A percentile compares a stretch with the other conserved stretches of the same genome.
phyloP scores from a whole-genome alignment of 257 asterid genomes.

The Solanum tacnaense region DNA sequence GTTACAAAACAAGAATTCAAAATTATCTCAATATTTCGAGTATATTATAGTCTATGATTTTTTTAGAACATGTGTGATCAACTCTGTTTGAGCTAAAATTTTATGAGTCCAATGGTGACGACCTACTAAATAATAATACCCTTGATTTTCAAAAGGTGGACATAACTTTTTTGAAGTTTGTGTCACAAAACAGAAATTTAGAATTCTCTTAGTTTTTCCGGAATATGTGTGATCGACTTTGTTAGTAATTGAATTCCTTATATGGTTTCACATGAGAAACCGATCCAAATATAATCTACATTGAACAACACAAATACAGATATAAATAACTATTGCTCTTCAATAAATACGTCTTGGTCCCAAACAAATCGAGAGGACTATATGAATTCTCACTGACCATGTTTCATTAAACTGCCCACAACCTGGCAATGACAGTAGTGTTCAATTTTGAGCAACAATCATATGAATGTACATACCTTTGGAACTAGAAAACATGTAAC shows the following conservation, averaged over 20 bases:
- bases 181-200: not conserved
- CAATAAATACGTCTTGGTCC: not conserved
- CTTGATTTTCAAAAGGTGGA: not conserved
- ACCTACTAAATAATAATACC: not conserved
- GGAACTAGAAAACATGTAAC: not conserved
- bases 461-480: not conserved
- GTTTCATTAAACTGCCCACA: not conserved
- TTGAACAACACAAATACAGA: not conserved
- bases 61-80: not conserved
- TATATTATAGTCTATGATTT: too few relatives aligned
- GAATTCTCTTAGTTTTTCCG: not conserved
- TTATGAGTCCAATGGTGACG: not conserved
- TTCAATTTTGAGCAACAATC: not conserved
- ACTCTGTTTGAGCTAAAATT: not conserved
- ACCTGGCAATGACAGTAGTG: not conserved
- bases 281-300: not conserved
- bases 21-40: too few relatives aligned
- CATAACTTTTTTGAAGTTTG: not conserved
- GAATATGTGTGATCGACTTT: not conserved
- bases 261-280: not conserved
- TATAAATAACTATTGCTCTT: not conserved
- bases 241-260: not conserved
- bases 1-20: too few relatives aligned
- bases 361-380: not conserved
- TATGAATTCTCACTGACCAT: not conserved